These are phyloP conservation scores for Suhomyces sp. DNA, from an alignment of 805 yeast genomes.

Conservation along the genomic window DNA sequence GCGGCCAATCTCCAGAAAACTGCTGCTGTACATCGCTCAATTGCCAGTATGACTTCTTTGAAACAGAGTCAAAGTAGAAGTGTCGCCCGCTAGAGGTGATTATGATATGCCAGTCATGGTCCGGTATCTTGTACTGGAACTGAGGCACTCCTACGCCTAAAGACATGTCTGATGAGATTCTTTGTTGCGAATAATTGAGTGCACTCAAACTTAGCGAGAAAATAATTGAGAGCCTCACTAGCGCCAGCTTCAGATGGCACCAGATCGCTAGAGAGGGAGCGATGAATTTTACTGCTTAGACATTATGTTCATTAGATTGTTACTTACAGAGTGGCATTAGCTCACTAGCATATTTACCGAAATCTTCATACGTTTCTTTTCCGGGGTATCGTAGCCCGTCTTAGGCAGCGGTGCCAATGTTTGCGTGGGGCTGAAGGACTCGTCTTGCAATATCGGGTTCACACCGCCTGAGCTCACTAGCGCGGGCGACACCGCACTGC, in stretches of 20 bases:
- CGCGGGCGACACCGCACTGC: not conserved
- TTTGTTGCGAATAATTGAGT: not conserved
- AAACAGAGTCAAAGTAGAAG: slow-evolving; percentile 27
- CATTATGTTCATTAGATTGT: not conserved
- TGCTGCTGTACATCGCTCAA: slow-evolving; percentile 19
- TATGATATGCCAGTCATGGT: slow-evolving; percentile 27
- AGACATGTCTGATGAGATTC: not conserved
- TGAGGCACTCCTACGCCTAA: slow-evolving; percentile 8
- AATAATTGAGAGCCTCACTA: not conserved
- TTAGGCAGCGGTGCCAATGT: not conserved
- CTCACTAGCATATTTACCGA: slow-evolving; percentile 43
- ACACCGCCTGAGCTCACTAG: not conserved
- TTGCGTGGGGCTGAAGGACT: not conserved
- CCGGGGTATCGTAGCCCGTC: slow-evolving; percentile 22
- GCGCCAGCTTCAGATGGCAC: too few species aligned
- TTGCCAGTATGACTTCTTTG: slow-evolving; percentile 32
- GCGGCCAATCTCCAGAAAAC: slow-evolving; percentile 6
- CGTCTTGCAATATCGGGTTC: not conserved
- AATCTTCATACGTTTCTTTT: slow-evolving; percentile 35
- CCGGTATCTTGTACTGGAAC: slow-evolving; percentile 16
- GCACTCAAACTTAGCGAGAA: not conserved
- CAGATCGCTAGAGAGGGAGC: too few species aligned
- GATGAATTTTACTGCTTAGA: not conserved
- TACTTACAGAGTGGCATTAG: slow-evolving; percentile 10
- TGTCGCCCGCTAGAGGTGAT: slow-evolving; percentile 25